Percentiles rank a stretch among this genome's conserved stretches.
These are phyloP conservation scores for Diaporthe destruens DNA, from an alignment of 2,329 filamentous ascomycete genomes.

Conservation along the genomic window DNA sequence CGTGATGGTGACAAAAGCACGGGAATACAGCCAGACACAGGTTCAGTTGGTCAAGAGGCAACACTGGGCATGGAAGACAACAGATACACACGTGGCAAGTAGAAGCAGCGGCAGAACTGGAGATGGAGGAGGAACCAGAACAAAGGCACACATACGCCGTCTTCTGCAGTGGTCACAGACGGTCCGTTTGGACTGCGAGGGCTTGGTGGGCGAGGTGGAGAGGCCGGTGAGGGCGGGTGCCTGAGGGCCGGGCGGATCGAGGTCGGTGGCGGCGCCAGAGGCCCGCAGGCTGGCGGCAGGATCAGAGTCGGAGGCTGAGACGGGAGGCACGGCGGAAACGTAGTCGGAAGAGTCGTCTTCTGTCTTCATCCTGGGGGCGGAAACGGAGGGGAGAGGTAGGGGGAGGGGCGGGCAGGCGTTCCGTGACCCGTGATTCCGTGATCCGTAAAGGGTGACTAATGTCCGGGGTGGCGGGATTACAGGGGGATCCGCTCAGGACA, in stretches of 20 bases:
- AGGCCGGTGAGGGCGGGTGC: conserved; percentile 20
- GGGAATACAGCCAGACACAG: conserved; percentile 38
- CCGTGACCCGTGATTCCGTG: conserved; percentile 37
- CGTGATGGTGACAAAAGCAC: conserved; percentile 36
- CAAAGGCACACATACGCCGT: conserved; percentile 52
- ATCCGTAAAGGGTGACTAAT: conserved; percentile 35
- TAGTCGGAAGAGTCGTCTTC: conserved; percentile 42
- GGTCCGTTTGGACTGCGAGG: conserved; percentile 49
- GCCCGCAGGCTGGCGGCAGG: conserved; percentile 12
- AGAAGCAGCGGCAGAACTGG: not conserved
- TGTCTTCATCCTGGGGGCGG: conserved; percentile 42
- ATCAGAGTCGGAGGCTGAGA: conserved; percentile 27
- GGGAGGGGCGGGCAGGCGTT: conserved; percentile 19
- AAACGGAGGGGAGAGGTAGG: conserved; percentile 10
- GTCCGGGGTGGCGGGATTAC: conserved; percentile 34
- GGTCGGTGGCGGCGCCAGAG: conserved; percentile 24
- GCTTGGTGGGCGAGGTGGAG: conserved; percentile 37
- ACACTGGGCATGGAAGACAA: not conserved
- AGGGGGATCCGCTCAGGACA: conserved; percentile 38
- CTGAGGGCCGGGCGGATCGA: not conserved
- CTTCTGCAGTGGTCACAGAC: conserved; percentile 61
- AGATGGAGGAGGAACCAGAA: conserved; percentile 35
- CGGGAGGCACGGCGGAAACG: conserved; percentile 38
- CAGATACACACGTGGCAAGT: conserved; percentile 5
- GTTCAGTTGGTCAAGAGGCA: not conserved